Evolutionary conservation across 495 filamentous ascomycete species (phyloP), one percentile per base, ranked within the genome.

Genomic region (Cairneyella variabilis): DNA sequence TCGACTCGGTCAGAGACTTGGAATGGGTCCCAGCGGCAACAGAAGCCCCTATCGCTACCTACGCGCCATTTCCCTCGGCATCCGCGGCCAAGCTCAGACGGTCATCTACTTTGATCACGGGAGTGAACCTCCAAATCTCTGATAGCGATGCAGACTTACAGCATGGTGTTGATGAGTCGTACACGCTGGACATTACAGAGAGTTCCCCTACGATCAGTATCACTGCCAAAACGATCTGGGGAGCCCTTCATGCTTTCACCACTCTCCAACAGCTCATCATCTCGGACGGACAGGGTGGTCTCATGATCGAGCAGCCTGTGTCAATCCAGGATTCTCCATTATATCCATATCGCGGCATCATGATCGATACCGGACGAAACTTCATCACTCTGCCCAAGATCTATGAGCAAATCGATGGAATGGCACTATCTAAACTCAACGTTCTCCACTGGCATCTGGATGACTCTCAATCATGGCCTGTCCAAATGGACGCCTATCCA

Each of bases 241-340:
- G 78, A 26, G 76, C 74, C n/a, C 62, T 83, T 7, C 77, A 80
- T 61, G 79, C 78, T 12, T 78, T 83, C 54, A 81, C 77, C n/a
- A 83, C 79, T 9, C 61, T 80, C 26, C 73, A 75, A 52, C 77
- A 80, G 57, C 54, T 80, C 12, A 65, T 80, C 46, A 78, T 78
- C 56, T 71, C 68, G 0, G 67, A 77, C 20, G 69, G 70, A 12
- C 51, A 68, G 10, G 72, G 72, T 10, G 54, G 54, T 2, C 54
- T 81, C 48, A 64, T 75, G 4, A 66, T 78, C 34, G 75, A 78
- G 59, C 72, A 78, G 54, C 71, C 74, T 0, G 75, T 78, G 21
- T 53, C 57, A 17, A 77, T 78, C 55, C 23, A 69, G 39, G 75
- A 78, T 60, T 63, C 64, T 1, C 75, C 75, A 2, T 48, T 78